phyloP scores from a whole-genome alignment of 2,329 filamentous ascomycete genomes.

The Ophiosphaerella korrae region DNA sequence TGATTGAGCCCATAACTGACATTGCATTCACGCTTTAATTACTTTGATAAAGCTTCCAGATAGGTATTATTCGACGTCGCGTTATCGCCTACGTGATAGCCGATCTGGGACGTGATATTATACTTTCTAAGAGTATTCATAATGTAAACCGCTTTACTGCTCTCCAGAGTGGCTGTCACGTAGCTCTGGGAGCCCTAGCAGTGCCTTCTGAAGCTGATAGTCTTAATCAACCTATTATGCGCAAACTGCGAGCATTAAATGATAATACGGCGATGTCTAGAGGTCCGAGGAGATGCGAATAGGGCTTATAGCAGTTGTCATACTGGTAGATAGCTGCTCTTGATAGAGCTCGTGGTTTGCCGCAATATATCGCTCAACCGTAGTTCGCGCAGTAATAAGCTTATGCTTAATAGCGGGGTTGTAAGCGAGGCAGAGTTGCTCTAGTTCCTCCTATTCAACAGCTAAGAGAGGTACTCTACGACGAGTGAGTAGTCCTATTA shows the following conservation, averaged over 20 bases:
- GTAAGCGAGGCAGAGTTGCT: neutral
- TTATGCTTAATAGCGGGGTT: slow-evolving; percentile 1
- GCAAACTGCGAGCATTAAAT: slow-evolving; percentile 1
- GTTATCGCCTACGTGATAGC: slow-evolving; percentile 8
- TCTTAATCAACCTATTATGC: slow-evolving; percentile 5
- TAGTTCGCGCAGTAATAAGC: slow-evolving; percentile 1
- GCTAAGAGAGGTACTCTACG: slow-evolving; percentile 3
- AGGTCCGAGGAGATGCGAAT: slow-evolving; percentile 4
- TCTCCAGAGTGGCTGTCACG: slow-evolving; percentile 1
- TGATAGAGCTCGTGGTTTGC: slow-evolving; percentile 1
- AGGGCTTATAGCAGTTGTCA: neutral
- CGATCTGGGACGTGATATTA: slow-evolving; percentile 1
- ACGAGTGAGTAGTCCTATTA: slow-evolving; percentile 4
- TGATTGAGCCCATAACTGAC: too few species aligned
- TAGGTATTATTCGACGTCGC: slow-evolving; percentile 4
- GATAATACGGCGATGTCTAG: slow-evolving; percentile 2
- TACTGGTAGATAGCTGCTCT: neutral
- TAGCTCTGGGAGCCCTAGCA: slow-evolving; percentile 6
- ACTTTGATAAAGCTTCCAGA: neutral
- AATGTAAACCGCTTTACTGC: slow-evolving; percentile 1
- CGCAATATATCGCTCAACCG: slow-evolving; percentile 1
- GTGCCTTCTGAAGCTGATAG: slow-evolving; percentile 4
- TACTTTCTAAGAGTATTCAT: neutral
- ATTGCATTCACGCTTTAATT: too few species aligned
- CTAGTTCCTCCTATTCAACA: slow-evolving; percentile 1